phyloP scores from a whole-genome alignment of 768 basidiomycete genomes.

The Amanita thiersii region DNA sequence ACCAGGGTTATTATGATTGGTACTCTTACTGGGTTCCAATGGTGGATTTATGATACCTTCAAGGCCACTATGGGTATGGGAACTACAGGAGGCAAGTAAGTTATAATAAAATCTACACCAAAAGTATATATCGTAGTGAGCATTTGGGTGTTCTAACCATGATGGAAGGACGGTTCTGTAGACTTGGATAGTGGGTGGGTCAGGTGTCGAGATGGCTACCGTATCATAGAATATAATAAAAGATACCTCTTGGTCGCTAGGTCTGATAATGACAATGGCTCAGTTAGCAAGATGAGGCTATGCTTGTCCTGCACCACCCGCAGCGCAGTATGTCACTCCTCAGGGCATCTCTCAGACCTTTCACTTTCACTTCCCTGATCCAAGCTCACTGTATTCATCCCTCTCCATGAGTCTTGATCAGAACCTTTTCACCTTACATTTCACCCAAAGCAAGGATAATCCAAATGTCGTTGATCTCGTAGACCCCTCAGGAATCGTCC shows the following conservation, averaged over 20 bases:
- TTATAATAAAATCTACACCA: background rate
- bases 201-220: no score
- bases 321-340: no score
- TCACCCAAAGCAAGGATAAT: constrained; percentile 52
- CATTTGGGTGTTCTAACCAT: no score
- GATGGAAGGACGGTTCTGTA: no score
- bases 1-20: constrained; percentile 85
- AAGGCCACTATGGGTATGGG: constrained; percentile 79
- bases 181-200: no score
- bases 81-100: constrained; percentile 82
- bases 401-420: constrained; percentile 71
- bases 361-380: background rate
- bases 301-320: no score
- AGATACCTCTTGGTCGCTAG: no score
- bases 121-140: constrained; percentile 7
- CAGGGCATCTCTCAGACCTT: no score
- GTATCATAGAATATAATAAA: no score
- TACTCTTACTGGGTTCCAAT: constrained; percentile 71
- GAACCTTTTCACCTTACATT: constrained; percentile 74
- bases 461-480: constrained; percentile 61
- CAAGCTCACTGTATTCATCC: background rate
- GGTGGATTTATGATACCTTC: constrained; percentile 92
- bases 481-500: constrained; percentile 51
- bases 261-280: no score
- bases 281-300: no score